Evolutionary conservation across 768 basidiomycete genomes (phyloP), one percentile per base, ranked within the genome.

Genomic region (Mycena latifolia): DNA sequence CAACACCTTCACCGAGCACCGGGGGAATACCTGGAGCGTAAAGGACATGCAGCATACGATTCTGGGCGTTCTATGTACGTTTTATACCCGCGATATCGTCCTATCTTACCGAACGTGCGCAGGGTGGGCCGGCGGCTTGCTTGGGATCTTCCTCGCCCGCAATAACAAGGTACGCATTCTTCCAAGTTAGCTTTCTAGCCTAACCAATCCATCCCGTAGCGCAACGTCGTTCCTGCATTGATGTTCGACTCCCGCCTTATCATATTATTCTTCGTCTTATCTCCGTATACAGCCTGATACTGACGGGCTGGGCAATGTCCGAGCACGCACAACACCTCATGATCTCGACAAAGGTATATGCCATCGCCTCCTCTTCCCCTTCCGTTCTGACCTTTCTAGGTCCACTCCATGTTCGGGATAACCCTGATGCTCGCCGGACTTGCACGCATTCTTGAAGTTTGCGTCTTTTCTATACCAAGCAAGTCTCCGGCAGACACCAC

Each of bases 281-380:
- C 9, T 6, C 64, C 17, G 10, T 43, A 18, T 43, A 37, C 64
- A 95, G 92, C 52, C 91, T 96, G 69, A 89, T 95, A 63, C 81
- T 98, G 63, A 98, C 96, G 0, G 96, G 96, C 8, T 97, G 93
- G 90, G 95, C 91, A 0, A 96, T 98, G 93, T 92, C 92, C 0
- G 89, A 93, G 47, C 96, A 98, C 69, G 87, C 88, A 0, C 96
- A 98, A 79, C 89, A 87, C 6, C 82, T 95, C 53, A 90, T 89
- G 88, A 81, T 96, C 41, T 94, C 94, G 0, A 93, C 94, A 1
- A 89, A 89, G 80, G 94, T 94, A 57, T 94, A 57, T 52, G 71
- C 46, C 18, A 25, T 15, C 14, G 18, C 1, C 29, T 24, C 29
- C 33, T 11, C 15, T 18, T 25, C 18, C 64, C 29, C 46, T 56